Base-by-base conservation (phyloP, 2,329 filamentous ascomycete species). In the Sporothrix pallida region DNA sequence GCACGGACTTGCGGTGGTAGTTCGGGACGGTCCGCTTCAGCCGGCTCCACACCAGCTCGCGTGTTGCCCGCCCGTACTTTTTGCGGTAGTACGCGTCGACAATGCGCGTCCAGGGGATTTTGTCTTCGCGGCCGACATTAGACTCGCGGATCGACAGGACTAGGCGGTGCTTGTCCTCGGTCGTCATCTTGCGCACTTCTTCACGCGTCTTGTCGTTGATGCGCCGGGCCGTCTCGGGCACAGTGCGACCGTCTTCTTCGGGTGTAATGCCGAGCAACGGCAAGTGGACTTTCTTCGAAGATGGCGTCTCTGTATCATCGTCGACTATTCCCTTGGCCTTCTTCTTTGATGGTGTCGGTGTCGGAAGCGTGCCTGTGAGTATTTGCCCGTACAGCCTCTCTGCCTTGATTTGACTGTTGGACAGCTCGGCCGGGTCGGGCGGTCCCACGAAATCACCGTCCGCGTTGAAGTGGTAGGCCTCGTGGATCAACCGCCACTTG, bases 401-500 rank as follows among this genome's bases (percentile, higher is more conserved):
- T 5, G 75, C 75, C 17, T 60, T 71, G 72, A 70, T 67, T 44
- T 75, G 70, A 26, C 70, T 67, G 56, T 58, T 72, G 56, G 73
- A 73, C 62, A 52, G 62, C 50, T 67, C 42, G 13, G 15, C 60
- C 2, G 72, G 72, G 15, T n/a, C 23, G 6, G 76, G 75, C 37
- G 75, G 75, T 1, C 72, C 73, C 2, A 71, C 69, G 26, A 75
- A n/a, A 5, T 52, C 52, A 20, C 70, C 75, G 76, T 74, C 70
- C 65, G 44, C 69, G 31, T 74, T 63, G 10, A 73, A 50, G 74
- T 76, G 42, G 73, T 76, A 73, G 20, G 77, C 71, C 75, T 26
- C 77, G 76, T 69, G 75, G 67, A 60, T 74, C 63, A 31, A 74
- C 74, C 87, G 88, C 90, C 91, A 94, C 79, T 94, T 94, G 37